Percentiles rank a stretch among this genome's conserved stretches.
Conservation (phyloP, 306 rosid genomes). For the Lablab purpureus region DNA sequence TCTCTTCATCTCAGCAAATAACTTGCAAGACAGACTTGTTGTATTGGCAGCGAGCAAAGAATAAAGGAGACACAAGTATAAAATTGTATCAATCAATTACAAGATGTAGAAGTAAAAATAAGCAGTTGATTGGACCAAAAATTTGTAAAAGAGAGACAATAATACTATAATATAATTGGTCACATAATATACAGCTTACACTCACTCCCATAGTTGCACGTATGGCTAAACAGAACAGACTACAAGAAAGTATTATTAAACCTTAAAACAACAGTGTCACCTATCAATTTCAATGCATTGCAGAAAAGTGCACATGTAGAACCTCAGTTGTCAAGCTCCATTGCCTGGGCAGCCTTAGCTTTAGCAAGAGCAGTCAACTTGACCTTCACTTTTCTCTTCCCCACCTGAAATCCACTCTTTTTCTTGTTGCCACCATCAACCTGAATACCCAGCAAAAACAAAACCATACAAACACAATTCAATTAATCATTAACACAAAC, state of each 20-base stretch:
- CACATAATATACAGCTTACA: constrained; percentile 37
- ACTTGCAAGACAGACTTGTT: not conserved
- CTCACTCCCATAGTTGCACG: not conserved
- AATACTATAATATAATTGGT: not conserved
- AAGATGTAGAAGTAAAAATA: constrained; percentile 9
- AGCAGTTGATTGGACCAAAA: constrained; percentile 2
- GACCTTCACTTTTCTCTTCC: constrained; percentile 86
- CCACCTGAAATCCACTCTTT: constrained; percentile 89
- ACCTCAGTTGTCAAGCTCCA: constrained; percentile 87
- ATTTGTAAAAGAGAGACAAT: not conserved
- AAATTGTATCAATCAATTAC: constrained; percentile 19
- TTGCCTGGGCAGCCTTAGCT: constrained; percentile 88
- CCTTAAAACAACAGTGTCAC: constrained; percentile 31
- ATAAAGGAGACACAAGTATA: not conserved
- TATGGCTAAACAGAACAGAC: not conserved
- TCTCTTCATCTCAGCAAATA: constrained; percentile 1
- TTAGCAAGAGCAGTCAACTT: constrained; percentile 75
- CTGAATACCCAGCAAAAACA: constrained; percentile 49
- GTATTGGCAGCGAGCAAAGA: not conserved
- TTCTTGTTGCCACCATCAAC: constrained; percentile 74
- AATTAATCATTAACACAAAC: constrained; percentile 17
- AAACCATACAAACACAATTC: constrained; percentile 1
- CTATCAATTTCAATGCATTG: constrained; percentile 31
- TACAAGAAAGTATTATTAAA: not conserved
- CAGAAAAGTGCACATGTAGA: constrained; percentile 20